A percentile compares a stretch with the other conserved stretches of the same genome.
These are phyloP conservation scores for Myriosclerotinia duriaeana DNA, from an alignment of 2,329 filamentous ascomycete genomes.

Conservation along the genomic window DNA sequence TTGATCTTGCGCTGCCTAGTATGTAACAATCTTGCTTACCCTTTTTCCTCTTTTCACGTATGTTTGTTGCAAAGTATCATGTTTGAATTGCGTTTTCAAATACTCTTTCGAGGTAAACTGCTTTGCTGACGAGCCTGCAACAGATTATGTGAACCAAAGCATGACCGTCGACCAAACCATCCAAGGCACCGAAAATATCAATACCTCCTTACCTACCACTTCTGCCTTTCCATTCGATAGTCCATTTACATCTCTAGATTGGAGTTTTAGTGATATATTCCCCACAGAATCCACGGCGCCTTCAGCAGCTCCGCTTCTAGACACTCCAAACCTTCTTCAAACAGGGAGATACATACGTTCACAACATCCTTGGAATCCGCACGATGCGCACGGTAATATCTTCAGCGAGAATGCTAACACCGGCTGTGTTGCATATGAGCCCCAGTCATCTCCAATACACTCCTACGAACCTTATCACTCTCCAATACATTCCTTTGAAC, in stretches of 20 bases:
- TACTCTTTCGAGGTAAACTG: background rate
- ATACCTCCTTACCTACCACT: constrained; percentile 11
- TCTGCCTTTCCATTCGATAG: constrained; percentile 14
- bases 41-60: background rate
- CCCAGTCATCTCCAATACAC: constrained; percentile 58
- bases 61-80: background rate
- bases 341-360: constrained; percentile 17
- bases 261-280: constrained; percentile 1
- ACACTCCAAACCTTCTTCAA: constrained; percentile 19
- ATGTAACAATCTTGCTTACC: constrained; percentile 23
- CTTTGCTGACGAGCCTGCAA: constrained; percentile 18
- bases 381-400: constrained; percentile 27
- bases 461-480: constrained; percentile 62
- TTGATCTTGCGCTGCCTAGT: constrained; percentile 32
- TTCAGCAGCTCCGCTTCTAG: constrained; percentile 8
- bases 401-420: constrained; percentile 26
- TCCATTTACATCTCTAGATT: background rate
- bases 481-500: constrained; percentile 63
- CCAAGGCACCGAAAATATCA: constrained; percentile 12
- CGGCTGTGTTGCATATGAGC: constrained; percentile 49
- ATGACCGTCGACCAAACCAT: constrained; percentile 17
- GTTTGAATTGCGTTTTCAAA: background rate
- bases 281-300: background rate
- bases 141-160: constrained; percentile 20
- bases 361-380: constrained; percentile 33